phyloP scores from a whole-genome alignment of 768 basidiomycete genomes.

The Pleurotus ostreatus region DNA sequence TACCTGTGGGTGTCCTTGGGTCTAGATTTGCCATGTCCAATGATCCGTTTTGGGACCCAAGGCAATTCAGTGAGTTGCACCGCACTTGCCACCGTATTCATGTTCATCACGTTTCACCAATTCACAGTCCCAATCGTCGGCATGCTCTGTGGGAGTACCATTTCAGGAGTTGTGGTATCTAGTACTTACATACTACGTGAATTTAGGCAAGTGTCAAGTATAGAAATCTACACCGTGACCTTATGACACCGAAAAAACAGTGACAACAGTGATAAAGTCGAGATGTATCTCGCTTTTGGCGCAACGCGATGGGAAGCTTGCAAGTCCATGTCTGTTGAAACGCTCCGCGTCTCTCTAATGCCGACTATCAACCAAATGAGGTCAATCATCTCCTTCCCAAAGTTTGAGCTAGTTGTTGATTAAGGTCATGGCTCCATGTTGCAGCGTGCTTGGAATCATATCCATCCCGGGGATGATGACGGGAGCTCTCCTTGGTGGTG shows the following conservation, averaged over 20 bases:
- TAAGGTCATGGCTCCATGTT: not conserved
- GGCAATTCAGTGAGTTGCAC: conserved; percentile 62
- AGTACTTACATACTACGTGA: conserved; percentile 69
- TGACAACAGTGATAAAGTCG: conserved; percentile 82
- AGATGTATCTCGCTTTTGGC: conserved; percentile 83
- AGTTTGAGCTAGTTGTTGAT: no score
- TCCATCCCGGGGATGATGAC: conserved; percentile 90
- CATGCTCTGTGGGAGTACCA: conserved; percentile 81
- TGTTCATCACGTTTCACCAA: not conserved
- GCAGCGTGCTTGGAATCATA: conserved; percentile 70
- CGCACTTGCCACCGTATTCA: not conserved
- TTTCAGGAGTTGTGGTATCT: conserved; percentile 71
- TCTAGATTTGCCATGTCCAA: conserved; percentile 72
- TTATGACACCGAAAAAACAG: conserved; percentile 27
- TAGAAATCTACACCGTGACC: not conserved
- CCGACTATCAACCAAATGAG: conserved; percentile 89
- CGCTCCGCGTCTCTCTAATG: conserved; percentile 70
- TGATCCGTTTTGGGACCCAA: conserved; percentile 79
- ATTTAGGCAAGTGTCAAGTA: conserved; percentile 46
- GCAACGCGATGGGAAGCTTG: conserved; percentile 84
- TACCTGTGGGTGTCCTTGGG: conserved; percentile 77
- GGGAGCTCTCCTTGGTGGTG: conserved; percentile 84
- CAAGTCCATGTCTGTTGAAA: conserved; percentile 71
- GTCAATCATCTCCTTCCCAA: conserved; percentile 24
- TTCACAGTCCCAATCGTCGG: conserved; percentile 72